Evolutionary conservation across 139 green algal genomes (phyloP).

Genomic region (Micractinium sp.): DNA sequence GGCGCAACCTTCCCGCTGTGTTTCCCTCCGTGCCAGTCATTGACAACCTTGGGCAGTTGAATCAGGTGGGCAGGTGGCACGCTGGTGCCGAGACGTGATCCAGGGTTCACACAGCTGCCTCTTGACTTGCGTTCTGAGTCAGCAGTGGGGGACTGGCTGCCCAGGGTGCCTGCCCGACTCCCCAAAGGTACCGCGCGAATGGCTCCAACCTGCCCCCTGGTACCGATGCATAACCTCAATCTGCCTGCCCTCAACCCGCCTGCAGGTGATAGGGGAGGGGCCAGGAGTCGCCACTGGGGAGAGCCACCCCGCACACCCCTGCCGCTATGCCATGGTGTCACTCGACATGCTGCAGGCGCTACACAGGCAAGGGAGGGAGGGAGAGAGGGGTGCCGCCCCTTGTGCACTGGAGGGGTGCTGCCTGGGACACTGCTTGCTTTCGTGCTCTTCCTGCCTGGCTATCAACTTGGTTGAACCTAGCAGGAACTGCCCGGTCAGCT

Average conservation of each 20-base stretch:
- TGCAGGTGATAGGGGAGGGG: background rate
- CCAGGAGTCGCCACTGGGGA: background rate
- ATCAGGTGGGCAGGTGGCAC: background rate
- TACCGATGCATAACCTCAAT: background rate
- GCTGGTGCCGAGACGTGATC: background rate
- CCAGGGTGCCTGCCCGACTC: background rate
- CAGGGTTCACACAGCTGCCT: background rate
- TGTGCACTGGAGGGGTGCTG: background rate
- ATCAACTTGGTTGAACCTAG: background rate
- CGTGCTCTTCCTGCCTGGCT: background rate
- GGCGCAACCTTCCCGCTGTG: background rate
- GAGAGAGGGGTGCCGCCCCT: background rate
- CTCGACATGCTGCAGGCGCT: constrained; percentile 1
- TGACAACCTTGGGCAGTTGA: background rate
- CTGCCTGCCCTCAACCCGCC: background rate
- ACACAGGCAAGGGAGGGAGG: background rate
- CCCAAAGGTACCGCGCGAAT: background rate
- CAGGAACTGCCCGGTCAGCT: background rate
- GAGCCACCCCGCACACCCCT: background rate
- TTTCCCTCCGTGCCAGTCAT: background rate
- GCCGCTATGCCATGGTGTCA: background rate
- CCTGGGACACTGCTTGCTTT: background rate
- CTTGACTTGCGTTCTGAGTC: background rate
- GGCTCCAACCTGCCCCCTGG: no score
- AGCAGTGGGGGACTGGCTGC: no score